These are phyloP conservation scores for Candida patagonica DNA, from an alignment of 805 yeast species.

Conservation along the genomic window DNA sequence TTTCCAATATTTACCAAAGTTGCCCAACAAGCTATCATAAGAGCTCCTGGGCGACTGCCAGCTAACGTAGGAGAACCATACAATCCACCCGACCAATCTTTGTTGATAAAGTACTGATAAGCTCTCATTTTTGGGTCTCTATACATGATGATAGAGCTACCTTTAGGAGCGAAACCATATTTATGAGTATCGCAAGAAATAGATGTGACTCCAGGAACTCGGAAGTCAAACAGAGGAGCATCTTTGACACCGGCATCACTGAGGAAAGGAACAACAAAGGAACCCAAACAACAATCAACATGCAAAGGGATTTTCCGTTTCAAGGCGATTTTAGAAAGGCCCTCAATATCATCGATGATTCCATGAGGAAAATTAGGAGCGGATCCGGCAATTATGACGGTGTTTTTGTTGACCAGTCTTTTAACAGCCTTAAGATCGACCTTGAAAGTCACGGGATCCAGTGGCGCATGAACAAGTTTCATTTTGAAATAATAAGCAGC, in stretches of 20 bases:
- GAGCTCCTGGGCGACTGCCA: constrained; percentile 94
- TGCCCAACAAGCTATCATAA: constrained; percentile 98
- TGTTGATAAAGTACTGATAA: constrained; percentile 72
- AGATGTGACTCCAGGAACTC: constrained; percentile 85
- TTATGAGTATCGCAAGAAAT: constrained; percentile 99
- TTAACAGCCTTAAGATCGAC: constrained; percentile 58
- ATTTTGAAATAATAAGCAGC: constrained; percentile 88
- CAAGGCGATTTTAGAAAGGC: constrained; percentile 56
- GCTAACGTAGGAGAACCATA: constrained; percentile 96
- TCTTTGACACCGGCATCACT: constrained; percentile 39
- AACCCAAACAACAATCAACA: constrained; percentile 93
- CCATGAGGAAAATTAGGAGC: constrained; percentile 99
- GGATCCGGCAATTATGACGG: constrained; percentile 80
- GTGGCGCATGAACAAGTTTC: constrained; percentile 68
- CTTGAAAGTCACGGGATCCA: constrained; percentile 57
- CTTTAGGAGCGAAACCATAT: constrained; percentile 97
- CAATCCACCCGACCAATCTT: constrained; percentile 90
- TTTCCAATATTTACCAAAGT: constrained; percentile 75
- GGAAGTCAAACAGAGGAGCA: constrained; percentile 65
- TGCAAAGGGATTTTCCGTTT: constrained; percentile 73
- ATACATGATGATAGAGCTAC: constrained; percentile 88
- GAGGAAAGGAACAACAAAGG: constrained; percentile 77
- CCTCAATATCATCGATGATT: constrained; percentile 79
- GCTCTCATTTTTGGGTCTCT: constrained; percentile 56
- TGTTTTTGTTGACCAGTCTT: constrained; percentile 62